Conservation (phyloP, 768 basidiomycete species). For the Termitomyces sp. region DNA sequence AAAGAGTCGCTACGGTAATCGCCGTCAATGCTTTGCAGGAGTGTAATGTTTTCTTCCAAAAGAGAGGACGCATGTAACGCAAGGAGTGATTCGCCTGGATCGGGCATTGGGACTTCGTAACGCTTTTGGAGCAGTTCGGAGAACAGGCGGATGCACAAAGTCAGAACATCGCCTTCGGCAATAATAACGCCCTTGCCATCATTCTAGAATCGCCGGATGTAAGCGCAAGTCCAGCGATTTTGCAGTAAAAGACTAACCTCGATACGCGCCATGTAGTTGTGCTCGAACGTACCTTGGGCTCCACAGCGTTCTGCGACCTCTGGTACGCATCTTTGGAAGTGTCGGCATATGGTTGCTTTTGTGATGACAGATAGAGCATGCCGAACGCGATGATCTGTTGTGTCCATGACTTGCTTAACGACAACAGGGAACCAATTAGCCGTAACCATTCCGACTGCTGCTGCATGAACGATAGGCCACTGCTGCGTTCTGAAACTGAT, state of each 20-base stretch:
- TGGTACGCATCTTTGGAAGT: constrained; percentile 44
- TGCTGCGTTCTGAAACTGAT: constrained; percentile 64
- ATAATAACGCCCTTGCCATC: constrained; percentile 56
- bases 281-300: constrained; percentile 61
- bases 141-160: constrained; percentile 51
- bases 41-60: constrained; percentile 39
- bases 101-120: constrained; percentile 47
- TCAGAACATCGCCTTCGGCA: constrained; percentile 50
- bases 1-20: constrained; percentile 48
- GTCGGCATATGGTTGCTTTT: constrained; percentile 51
- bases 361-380: constrained; percentile 52
- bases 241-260: constrained; percentile 32
- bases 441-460: constrained; percentile 48
- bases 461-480: constrained; percentile 49
- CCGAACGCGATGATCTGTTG: constrained; percentile 40
- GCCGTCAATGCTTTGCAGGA: constrained; percentile 30
- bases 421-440: constrained; percentile 39
- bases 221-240: constrained; percentile 2
- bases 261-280: constrained; percentile 53
- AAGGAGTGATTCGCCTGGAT: constrained; percentile 44
- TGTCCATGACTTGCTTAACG: constrained; percentile 32
- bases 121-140: constrained; percentile 54
- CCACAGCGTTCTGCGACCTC: constrained; percentile 62
- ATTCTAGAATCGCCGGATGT: constrained; percentile 25
- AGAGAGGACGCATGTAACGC: constrained; percentile 44